Evolutionary conservation across 805 yeast genomes (phyloP).

Genomic region (Candida parachauliodes): DNA sequence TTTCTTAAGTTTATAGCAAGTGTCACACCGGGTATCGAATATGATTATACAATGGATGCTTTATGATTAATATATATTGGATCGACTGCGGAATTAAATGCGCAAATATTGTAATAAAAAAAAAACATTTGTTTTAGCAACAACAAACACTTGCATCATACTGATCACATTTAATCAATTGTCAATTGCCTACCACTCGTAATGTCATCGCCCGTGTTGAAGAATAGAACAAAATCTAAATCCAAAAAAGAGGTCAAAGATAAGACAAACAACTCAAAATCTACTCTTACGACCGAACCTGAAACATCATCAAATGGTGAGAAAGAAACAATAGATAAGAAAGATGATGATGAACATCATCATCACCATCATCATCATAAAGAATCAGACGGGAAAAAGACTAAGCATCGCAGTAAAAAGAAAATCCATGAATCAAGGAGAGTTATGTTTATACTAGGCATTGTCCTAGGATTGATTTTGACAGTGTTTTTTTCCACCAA

Average conservation of each 20-base stretch:
- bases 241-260: neutral
- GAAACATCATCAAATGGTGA: neutral
- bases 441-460: conserved; percentile 64
- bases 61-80: too few relatives aligned
- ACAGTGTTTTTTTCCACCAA: conserved; percentile 56
- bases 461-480: conserved; percentile 60
- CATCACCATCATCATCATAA: conserved; percentile 5
- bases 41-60: conserved; percentile 99
- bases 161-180: too few relatives aligned
- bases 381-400: neutral
- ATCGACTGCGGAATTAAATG: too few relatives aligned
- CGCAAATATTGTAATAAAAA: too few relatives aligned
- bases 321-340: neutral
- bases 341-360: conserved; percentile 1
- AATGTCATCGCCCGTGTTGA: neutral
- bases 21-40: conserved; percentile 96
- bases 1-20: conserved; percentile 93
- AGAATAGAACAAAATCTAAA: neutral
- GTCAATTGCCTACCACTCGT: too few relatives aligned
- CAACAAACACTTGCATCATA: too few relatives aligned
- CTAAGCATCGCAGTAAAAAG: conserved; percentile 14
- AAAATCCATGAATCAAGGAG: conserved; percentile 49
- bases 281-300: neutral
- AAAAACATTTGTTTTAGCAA: too few relatives aligned
- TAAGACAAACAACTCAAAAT: neutral